These are phyloP conservation scores for Bonnemaisonia californica DNA, from an alignment of 31 red algal species.

Conservation along the genomic window DNA sequence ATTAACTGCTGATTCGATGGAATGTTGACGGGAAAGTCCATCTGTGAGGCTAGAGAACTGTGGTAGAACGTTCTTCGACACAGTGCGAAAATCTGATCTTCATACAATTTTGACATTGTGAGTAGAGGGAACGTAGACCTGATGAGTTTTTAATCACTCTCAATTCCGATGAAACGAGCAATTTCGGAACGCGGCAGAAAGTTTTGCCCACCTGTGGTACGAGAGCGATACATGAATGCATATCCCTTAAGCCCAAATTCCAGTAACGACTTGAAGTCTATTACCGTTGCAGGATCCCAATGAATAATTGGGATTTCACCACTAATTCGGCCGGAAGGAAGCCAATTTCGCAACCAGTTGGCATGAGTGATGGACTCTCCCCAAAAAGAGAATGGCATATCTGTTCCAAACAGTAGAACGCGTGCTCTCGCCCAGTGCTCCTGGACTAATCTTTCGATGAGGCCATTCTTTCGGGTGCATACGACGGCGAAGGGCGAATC, in stretches of 20 bases:
- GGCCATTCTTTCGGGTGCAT: not conserved
- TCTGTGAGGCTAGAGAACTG: constrained; percentile 1
- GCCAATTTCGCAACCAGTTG: constrained; percentile 34
- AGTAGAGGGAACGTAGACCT: constrained; percentile 5
- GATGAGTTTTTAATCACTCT: not conserved
- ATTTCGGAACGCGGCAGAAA: not conserved
- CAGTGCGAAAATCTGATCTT: not conserved
- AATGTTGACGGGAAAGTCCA: not conserved
- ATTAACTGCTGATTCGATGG: too few relatives aligned
- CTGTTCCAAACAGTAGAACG: not conserved
- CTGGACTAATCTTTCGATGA: not conserved
- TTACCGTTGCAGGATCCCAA: not conserved
- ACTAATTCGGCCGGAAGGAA: not conserved
- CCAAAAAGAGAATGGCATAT: constrained; percentile 20
- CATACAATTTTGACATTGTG: constrained; percentile 9
- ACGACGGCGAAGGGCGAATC: not conserved
- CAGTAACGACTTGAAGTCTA: not conserved
- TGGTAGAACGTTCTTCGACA: not conserved
- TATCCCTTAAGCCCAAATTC: not conserved
- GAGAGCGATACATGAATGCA: not conserved
- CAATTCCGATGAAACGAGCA: constrained; percentile 28
- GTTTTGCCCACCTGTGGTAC: not conserved
- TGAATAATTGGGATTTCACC: not conserved
- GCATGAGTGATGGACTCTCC: constrained; percentile 27
- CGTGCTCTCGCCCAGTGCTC: not conserved